Evolutionary conservation across 305 asterid species (phyloP).

Genomic region (Rubia tinctorum): DNA sequence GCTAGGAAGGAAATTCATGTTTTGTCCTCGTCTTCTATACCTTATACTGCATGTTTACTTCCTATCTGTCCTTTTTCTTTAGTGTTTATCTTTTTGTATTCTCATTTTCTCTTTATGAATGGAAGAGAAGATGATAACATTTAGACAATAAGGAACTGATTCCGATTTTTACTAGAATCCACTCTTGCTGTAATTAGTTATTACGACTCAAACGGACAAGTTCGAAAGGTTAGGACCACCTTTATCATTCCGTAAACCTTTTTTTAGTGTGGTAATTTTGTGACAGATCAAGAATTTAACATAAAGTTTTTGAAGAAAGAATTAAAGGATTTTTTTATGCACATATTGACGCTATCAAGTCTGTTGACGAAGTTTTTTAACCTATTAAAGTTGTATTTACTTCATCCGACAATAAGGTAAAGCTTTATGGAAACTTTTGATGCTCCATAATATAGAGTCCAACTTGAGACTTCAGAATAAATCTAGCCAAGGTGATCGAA

Average conservation of each 20-base stretch:
- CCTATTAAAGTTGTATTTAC: constrained; percentile 69
- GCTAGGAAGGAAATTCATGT: constrained; percentile 28
- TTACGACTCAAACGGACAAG: constrained; percentile 79
- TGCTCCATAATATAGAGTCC: constrained; percentile 7
- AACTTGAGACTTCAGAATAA: no score
- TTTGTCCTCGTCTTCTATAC: not conserved
- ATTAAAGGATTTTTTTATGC: not conserved
- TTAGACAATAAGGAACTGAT: constrained; percentile 91
- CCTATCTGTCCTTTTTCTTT: no score
- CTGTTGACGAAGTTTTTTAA: constrained; percentile 74
- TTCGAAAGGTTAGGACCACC: constrained; percentile 54
- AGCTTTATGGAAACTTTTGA: constrained; percentile 2
- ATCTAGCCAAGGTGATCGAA: no score
- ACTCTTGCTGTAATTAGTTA: constrained; percentile 90
- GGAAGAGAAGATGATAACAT: constrained; percentile 97
- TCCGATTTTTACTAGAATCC: constrained; percentile 85
- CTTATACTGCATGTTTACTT: not conserved
- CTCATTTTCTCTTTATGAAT: constrained; percentile 26
- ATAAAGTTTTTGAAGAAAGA: constrained; percentile 18
- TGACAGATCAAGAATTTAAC: constrained; percentile 71
- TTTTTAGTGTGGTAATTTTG: constrained; percentile 31
- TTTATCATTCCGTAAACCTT: not conserved
- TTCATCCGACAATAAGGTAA: constrained; percentile 51
- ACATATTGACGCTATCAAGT: constrained; percentile 79
- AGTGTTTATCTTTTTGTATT: not conserved